Conservation (phyloP, 176 grass and related monocot species). For the Secale cereale region DNA sequence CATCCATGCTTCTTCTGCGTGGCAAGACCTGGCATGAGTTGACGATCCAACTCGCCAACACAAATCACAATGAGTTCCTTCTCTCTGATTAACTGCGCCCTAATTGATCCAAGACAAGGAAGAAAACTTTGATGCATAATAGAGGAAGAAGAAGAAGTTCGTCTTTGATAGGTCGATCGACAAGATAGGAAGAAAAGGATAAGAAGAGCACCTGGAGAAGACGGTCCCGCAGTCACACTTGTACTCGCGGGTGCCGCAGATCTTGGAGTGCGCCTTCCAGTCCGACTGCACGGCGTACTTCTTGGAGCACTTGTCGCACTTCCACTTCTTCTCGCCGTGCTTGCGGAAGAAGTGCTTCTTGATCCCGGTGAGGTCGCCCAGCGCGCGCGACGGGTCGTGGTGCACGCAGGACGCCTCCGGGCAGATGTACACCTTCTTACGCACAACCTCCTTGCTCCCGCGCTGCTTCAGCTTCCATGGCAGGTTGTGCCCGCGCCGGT, state of each 20-base stretch:
- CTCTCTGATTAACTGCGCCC: neutral
- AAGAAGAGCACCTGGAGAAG: constrained; percentile 59
- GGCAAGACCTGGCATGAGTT: neutral
- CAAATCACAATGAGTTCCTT: neutral
- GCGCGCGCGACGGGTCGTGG: constrained; percentile 76
- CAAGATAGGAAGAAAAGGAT: neutral
- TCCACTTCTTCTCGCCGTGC: constrained; percentile 99
- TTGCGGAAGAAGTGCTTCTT: constrained; percentile 99
- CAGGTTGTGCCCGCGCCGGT: constrained; percentile 95
- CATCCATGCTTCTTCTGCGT: constrained; percentile 7
- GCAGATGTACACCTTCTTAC: constrained; percentile 87
- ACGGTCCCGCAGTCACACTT: constrained; percentile 94
- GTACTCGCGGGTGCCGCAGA: constrained; percentile 94
- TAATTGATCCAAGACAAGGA: neutral
- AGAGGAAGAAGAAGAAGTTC: no score
- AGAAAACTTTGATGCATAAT: neutral
- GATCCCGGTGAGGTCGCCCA: constrained; percentile 91
- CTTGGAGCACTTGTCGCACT: constrained; percentile 98
- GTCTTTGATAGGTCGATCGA: neutral
- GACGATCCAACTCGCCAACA: neutral
- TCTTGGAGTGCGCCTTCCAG: constrained; percentile 99
- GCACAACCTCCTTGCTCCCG: constrained; percentile 36
- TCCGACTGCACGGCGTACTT: constrained; percentile 97
- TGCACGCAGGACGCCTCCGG: constrained; percentile 83
- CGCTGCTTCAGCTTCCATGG: constrained; percentile 98